phyloP scores from a whole-genome alignment of 176 grass and related monocot genomes.

The Ananas comosus region DNA sequence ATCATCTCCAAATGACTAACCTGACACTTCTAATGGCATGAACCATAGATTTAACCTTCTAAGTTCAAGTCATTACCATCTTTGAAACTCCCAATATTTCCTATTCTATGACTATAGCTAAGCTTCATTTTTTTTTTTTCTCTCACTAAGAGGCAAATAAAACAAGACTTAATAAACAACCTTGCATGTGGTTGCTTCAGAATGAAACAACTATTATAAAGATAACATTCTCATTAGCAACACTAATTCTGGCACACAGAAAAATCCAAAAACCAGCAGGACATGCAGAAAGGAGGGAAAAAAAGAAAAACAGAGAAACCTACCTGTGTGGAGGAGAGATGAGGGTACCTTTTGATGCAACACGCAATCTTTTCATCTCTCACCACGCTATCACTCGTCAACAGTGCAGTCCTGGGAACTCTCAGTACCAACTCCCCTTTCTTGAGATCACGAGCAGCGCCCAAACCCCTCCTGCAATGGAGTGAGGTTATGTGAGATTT shows the following conservation, averaged over 20 bases:
- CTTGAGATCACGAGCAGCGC: slow-evolving; percentile 48
- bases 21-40: no score
- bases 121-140: no score
- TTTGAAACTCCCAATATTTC: no score
- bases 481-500: not conserved
- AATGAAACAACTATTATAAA: no score
- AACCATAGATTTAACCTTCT: no score
- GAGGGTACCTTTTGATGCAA: slow-evolving; percentile 19
- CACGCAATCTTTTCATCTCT: slow-evolving; percentile 34
- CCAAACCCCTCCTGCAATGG: slow-evolving; percentile 61
- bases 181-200: no score
- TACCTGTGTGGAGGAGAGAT: slow-evolving; percentile 58
- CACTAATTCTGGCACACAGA: not conserved
- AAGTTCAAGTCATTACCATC: no score
- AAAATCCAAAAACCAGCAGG: not conserved
- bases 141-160: no score
- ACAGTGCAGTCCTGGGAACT: slow-evolving; percentile 52
- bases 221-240: no score
- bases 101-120: no score
- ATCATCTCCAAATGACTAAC: no score
- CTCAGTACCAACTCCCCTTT: slow-evolving; percentile 67
- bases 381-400: slow-evolving; percentile 60
- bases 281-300: not conserved
- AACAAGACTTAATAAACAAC: no score
- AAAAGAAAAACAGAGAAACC: not conserved